phyloP scores from a whole-genome alignment of 1,284 basidiomycete species.

The Cryptococcus sp. region DNA sequence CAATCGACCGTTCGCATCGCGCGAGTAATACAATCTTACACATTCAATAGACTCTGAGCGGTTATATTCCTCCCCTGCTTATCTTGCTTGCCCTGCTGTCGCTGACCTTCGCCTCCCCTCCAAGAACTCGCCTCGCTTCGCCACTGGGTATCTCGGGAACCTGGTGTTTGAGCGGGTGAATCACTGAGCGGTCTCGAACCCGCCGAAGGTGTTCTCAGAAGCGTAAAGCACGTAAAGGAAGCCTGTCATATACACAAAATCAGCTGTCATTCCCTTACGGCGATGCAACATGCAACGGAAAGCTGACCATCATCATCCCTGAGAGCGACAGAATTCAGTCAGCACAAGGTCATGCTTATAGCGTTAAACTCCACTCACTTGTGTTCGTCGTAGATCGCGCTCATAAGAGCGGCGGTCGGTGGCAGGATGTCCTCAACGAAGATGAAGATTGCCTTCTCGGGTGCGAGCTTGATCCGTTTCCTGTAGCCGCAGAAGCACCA shows the following conservation, averaged over 20 bases:
- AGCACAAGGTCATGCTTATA: slow-evolving; percentile 7
- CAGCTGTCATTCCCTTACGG: slow-evolving; percentile 12
- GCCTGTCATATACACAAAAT: slow-evolving; percentile 46
- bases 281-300: background rate
- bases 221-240: slow-evolving; percentile 97
- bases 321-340: slow-evolving; percentile 6
- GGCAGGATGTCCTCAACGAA: slow-evolving; percentile 98
- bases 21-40: background rate
- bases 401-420: slow-evolving; percentile 97
- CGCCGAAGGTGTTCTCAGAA: slow-evolving; percentile 92
- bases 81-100: background rate
- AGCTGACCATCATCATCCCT: slow-evolving; percentile 81
- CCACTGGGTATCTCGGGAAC: too few species aligned
- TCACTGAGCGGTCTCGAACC: slow-evolving; percentile 22
- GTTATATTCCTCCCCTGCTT: background rate
- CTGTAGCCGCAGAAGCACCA: slow-evolving; percentile 45
- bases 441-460: slow-evolving; percentile 99
- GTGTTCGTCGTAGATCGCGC: slow-evolving; percentile 98
- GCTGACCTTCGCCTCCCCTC: too few species aligned
- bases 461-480: slow-evolving; percentile 99
- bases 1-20: background rate
- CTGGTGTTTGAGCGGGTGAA: too few species aligned
- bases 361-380: slow-evolving; percentile 64
- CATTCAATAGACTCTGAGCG: background rate
- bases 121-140: too few species aligned